Percentiles rank a stretch among this genome's conserved stretches.
Evolutionary conservation across 495 filamentous ascomycete genomes (phyloP).

Genomic region (Physcia stellaris): DNA sequence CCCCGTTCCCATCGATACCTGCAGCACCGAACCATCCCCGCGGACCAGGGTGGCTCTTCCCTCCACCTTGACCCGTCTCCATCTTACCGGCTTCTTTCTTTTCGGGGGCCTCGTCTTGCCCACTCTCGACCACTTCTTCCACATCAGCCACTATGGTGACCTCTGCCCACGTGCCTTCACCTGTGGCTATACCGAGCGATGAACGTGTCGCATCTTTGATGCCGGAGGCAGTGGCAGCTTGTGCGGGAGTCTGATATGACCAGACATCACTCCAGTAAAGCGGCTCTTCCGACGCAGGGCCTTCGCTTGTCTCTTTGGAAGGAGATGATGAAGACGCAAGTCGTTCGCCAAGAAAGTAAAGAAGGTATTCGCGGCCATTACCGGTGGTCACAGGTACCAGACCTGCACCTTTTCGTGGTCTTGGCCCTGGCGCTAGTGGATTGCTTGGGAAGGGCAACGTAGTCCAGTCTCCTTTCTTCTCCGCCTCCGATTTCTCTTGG

Average conservation of each 20-base stretch:
- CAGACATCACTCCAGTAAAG: constrained; percentile 31
- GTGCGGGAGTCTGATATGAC: constrained; percentile 36
- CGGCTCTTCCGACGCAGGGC: constrained; percentile 4
- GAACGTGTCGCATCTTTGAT: constrained; percentile 35
- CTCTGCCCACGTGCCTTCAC: constrained; percentile 31
- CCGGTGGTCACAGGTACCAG: constrained; percentile 34
- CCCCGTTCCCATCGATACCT: constrained; percentile 23
- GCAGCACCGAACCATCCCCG: constrained; percentile 32
- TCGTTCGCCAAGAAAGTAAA: constrained; percentile 35
- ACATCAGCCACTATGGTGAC: constrained; percentile 32
- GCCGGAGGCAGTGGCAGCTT: constrained; percentile 27
- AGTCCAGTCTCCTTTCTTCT: constrained; percentile 25
- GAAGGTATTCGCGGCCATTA: constrained; percentile 35
- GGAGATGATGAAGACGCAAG: background rate
- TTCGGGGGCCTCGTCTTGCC: no score
- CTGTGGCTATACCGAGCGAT: constrained; percentile 26
- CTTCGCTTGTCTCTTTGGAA: constrained; percentile 1
- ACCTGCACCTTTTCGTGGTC: constrained; percentile 27
- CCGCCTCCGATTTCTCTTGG: background rate
- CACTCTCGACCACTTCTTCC: no score
- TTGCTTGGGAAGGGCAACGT: constrained; percentile 32
- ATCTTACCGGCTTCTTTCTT: constrained; percentile 4
- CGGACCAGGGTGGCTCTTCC: constrained; percentile 40
- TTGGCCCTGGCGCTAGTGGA: constrained; percentile 31
- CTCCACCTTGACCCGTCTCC: constrained; percentile 15